A percentile compares a stretch with the other conserved stretches of the same genome.
phyloP scores from a whole-genome alignment of 345 rosid species.

The Erodium maritimum region DNA sequence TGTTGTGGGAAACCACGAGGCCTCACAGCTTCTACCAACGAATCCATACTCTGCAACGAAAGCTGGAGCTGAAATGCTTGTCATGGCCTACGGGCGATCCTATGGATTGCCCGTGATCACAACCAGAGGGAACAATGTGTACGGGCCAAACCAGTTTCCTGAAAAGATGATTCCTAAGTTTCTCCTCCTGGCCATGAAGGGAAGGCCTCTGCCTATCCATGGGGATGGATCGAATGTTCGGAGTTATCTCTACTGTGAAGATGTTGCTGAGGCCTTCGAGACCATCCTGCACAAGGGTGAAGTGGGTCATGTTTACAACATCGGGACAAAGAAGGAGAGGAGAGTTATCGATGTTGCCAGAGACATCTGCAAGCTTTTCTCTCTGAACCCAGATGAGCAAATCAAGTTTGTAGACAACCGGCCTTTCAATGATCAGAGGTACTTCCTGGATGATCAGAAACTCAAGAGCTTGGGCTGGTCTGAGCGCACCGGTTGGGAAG shows the following conservation, averaged over 20 bases:
- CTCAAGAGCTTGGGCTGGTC: slow-evolving; percentile 34
- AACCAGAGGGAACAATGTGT: slow-evolving; percentile 40
- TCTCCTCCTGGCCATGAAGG: slow-evolving; percentile 33
- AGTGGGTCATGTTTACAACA: slow-evolving; percentile 40
- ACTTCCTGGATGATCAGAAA: slow-evolving; percentile 36
- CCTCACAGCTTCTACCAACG: slow-evolving; percentile 39
- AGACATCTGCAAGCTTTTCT: slow-evolving; percentile 33
- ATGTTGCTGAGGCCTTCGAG: slow-evolving; percentile 43
- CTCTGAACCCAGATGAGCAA: slow-evolving; percentile 21
- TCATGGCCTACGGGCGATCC: slow-evolving; percentile 40
- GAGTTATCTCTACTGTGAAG: slow-evolving; percentile 39
- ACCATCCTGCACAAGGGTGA: slow-evolving; percentile 41
- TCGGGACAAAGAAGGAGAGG: slow-evolving; percentile 42
- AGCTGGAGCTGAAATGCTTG: slow-evolving; percentile 47
- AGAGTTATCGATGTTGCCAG: slow-evolving; percentile 36
- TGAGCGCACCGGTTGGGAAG: slow-evolving; percentile 30
- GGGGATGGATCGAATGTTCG: slow-evolving; percentile 42
- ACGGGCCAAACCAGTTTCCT: slow-evolving; percentile 37
- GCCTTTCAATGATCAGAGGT: slow-evolving; percentile 23
- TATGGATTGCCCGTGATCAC: slow-evolving; percentile 42
- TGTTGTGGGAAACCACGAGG: slow-evolving; percentile 38
- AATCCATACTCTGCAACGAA: slow-evolving; percentile 42
- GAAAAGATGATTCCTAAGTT: slow-evolving; percentile 37
- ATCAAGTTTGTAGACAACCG: slow-evolving; percentile 38
- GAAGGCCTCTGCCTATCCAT: slow-evolving; percentile 35